Evolutionary conservation across 441 rosid genomes (phyloP), one percentile per base, ranked within the genome.

Genomic region (Lepidium campestre): DNA sequence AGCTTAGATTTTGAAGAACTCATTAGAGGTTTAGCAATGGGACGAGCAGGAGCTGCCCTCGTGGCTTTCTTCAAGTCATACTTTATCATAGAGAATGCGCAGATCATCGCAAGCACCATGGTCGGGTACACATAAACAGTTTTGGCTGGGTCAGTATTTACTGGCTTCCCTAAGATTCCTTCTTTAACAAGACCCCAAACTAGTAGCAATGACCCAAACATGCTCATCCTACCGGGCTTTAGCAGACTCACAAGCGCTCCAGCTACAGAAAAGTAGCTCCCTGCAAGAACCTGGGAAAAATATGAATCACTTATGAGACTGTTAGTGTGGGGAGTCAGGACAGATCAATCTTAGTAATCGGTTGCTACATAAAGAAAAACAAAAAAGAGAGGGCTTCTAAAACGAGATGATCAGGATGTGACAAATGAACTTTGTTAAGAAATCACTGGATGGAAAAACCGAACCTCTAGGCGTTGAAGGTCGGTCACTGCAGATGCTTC

Each of bases 181-280:
- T 93, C 96, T 88, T 93, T 91, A 65, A 91, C 89, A 37, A 93
- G 96, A 41, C 99, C 99, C 99, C 97, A 93, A 36, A 87, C 72
- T 23, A 93, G 72, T 27, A 93, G 71, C 35, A 93, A 87, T 0
- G 96, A 91, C 54, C 99, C 97, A 23, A 93, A 91, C 97, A 91
- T 85, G 74, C 95, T 81, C 99, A 93, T 93, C 74, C 99, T 93
- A 23, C 97, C 97, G 0, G 91, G 96, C 75, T 86, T 93, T 23
- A 89, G 72, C 72, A 89, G 48, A 39, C 99, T 95, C 12, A 89
- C 84, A 29, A 93, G 77, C n/a, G 97, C 91, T 62, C 99, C 99
- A 39, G 99, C 95, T 66, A 93, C 97, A 59, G 86, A 79, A 72
- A 91, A 93, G 77, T 93, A 91, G 77, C 99, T 93, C 79, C 99